Percentiles rank a stretch among this genome's conserved stretches.
phyloP scores from a whole-genome alignment of 345 rosid genomes.

The Dipteronia sinensis region DNA sequence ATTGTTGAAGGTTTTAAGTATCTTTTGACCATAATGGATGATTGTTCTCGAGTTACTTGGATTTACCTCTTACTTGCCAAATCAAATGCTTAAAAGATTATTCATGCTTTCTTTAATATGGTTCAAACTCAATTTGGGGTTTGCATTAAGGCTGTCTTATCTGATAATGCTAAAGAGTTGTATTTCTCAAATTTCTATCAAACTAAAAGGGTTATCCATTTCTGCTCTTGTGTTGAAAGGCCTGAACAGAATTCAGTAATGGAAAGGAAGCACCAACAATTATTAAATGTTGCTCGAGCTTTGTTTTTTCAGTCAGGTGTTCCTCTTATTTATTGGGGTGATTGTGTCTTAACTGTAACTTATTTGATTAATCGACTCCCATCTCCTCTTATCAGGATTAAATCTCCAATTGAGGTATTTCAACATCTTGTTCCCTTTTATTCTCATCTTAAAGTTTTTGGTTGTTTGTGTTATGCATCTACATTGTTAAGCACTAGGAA shows the following conservation, averaged over 20 bases:
- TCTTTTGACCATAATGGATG: no score
- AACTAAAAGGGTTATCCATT: no score
- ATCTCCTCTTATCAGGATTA: not conserved
- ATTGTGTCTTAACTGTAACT: not conserved
- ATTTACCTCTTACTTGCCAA: no score
- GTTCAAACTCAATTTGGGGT: no score
- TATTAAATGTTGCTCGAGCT: not conserved
- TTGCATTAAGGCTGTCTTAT: no score
- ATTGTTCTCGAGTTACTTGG: no score
- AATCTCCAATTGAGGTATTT: not conserved
- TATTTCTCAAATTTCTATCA: no score
- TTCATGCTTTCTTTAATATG: no score
- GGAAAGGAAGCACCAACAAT: conserved; percentile 8
- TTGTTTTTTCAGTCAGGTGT: not conserved
- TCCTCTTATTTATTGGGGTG: not conserved
- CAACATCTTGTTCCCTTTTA: not conserved
- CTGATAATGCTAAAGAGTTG: no score
- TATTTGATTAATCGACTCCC: conserved; percentile 6
- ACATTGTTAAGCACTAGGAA: not conserved
- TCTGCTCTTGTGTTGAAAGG: no score
- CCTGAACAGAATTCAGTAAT: not conserved
- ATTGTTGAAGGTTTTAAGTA: no score
- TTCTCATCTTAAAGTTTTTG: not conserved
- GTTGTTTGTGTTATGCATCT: not conserved
- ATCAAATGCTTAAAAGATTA: no score